Conservation (phyloP, 495 filamentous ascomycete genomes). For the Penicillium diatomitis region DNA sequence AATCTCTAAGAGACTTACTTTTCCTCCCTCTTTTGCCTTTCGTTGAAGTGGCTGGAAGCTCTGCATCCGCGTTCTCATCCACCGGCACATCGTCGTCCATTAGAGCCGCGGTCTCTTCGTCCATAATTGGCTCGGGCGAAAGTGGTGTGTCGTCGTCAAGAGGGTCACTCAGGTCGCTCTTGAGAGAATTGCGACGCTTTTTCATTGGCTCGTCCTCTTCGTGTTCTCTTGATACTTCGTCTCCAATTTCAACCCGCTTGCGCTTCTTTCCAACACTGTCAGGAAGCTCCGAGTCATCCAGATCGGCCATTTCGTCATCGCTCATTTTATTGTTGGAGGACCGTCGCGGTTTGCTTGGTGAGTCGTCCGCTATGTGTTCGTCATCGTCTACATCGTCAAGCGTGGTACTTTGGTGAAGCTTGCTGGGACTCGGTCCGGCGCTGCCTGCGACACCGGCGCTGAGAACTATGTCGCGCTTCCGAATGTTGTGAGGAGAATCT, state of each 20-base stretch:
- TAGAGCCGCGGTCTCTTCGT: constrained; percentile 22
- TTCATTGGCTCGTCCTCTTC: constrained; percentile 36
- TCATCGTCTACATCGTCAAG: constrained; percentile 38
- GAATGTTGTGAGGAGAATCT: constrained; percentile 72
- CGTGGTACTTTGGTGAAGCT: constrained; percentile 47
- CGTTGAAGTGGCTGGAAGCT: constrained; percentile 18
- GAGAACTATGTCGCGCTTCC: constrained; percentile 53
- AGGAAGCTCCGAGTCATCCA: constrained; percentile 25
- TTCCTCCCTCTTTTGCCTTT: constrained; percentile 36
- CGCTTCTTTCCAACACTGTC: constrained; percentile 36
- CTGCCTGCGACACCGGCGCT: constrained; percentile 39
- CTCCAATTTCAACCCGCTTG: constrained; percentile 35
- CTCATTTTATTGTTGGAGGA: constrained; percentile 25
- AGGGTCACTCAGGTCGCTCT: constrained; percentile 37
- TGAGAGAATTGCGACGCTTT: constrained; percentile 38
- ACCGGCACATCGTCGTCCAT: constrained; percentile 29
- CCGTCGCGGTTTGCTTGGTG: constrained; percentile 31
- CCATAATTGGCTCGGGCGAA: constrained; percentile 18
- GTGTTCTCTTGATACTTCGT: constrained; percentile 31
- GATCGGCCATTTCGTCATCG: constrained; percentile 18
- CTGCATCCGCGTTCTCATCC: constrained; percentile 31
- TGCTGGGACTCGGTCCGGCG: constrained; percentile 57
- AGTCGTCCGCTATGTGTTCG: constrained; percentile 28
- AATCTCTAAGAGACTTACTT: constrained; percentile 21
- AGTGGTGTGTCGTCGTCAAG: constrained; percentile 16